Evolutionary conservation across 2,329 filamentous ascomycete species (phyloP), one percentile per base, ranked within the genome.

Genomic region (Geosmithia putterillii): DNA sequence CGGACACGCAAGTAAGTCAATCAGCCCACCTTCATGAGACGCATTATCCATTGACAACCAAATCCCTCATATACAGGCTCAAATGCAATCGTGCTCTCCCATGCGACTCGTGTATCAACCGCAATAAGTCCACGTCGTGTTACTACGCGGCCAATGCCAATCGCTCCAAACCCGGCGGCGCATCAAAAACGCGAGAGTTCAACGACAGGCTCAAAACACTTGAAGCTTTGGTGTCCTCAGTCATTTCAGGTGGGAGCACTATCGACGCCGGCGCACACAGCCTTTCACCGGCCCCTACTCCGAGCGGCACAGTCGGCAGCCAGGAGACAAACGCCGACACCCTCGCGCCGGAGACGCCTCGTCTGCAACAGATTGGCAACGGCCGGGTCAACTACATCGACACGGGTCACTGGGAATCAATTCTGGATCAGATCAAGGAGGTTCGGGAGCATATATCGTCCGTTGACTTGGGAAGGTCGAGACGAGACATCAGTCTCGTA

Each of bases 11-110:
- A 61, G 58, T 61, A 41, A 37, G 52, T 17, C 20, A 14, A 18
- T 14, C 10, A 21, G 10, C 2, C 12, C 3, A n/a, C 19, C 6
- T 17, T 38, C 12, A n/a, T 9, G 17, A 22, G n/a, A 17, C 32
- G 23, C 6, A 25, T 6, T 7, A 25, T 25, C 23, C 6, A 10
- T 25, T 25, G 7, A 25, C 23, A 7, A 25, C 10, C 12, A 15
- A 10, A 6, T n/a, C 38, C n/a, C 14, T 10, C 14, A 10, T 14
- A 38, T 34, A 15, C 37, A 76, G 76, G 59, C 65, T 74, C 21
- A 76, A 75, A 50, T 78, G 73, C 54, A 71, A 78, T 53, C 69
- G 74, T 40, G 56, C 57, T 6, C 44, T 20, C 17, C 44, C 21
- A 39, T 42, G 40, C 17, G 40, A 41, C 21, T 28, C 40, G n/a